Evolutionary conservation across 2,329 filamentous ascomycete species (phyloP).

Genomic region (Ophiostoma novo-ulmi): DNA sequence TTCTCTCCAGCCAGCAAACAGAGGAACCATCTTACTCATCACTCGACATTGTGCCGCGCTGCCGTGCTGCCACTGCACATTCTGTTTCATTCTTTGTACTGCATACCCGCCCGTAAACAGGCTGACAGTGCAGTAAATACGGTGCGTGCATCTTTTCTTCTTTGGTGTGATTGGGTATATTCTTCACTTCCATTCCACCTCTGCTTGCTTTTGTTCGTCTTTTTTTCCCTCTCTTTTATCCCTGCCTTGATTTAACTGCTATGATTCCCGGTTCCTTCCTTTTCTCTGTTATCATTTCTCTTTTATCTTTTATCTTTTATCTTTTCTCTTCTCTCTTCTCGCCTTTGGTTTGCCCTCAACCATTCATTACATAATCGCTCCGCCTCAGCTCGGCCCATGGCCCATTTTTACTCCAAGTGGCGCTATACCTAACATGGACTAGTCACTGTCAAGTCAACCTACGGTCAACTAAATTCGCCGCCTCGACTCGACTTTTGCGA

Average conservation of each 20-base stretch:
- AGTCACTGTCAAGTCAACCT: neutral
- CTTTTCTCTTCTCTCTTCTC: neutral
- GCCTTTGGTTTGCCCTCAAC: neutral
- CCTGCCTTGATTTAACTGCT: neutral
- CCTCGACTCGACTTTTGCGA: neutral
- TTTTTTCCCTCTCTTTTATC: neutral
- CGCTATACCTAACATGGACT: neutral
- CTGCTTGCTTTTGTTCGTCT: neutral
- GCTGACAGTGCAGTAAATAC: neutral
- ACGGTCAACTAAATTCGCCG: neutral
- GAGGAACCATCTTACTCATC: neutral
- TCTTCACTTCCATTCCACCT: neutral
- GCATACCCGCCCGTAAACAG: constrained; percentile 1
- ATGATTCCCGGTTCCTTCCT: neutral
- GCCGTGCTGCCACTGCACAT: neutral
- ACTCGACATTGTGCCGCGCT: neutral
- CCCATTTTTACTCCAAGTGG: neutral
- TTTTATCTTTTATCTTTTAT: neutral
- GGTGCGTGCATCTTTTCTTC: neutral
- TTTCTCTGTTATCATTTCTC: neutral
- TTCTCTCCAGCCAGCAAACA: neutral
- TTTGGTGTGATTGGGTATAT: neutral
- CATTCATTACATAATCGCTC: neutral
- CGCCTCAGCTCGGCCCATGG: neutral
- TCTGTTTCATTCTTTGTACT: neutral